Conservation (phyloP, 2,329 filamentous ascomycete species). For the Claviceps sorghi region DNA sequence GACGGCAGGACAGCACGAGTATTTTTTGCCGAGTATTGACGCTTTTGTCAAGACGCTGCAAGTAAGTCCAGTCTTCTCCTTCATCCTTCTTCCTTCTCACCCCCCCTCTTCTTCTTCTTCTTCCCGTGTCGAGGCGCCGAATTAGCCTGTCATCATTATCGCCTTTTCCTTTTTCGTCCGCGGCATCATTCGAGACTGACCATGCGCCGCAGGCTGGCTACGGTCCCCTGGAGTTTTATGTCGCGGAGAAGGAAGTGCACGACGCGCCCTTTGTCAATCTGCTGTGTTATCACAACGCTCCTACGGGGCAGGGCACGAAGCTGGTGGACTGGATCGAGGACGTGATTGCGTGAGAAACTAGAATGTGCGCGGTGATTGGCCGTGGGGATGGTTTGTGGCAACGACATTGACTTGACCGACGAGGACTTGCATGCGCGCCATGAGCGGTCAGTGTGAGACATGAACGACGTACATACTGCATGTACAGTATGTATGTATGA, state of each 20-base stretch:
- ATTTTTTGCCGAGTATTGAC: constrained; percentile 8
- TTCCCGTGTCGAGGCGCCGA: background rate
- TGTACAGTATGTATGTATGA: no score
- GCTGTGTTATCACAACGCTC: constrained; percentile 4
- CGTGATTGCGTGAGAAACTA: background rate
- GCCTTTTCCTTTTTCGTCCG: background rate
- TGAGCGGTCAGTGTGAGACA: no score
- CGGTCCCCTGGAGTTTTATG: constrained; percentile 8
- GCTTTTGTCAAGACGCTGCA: constrained; percentile 8
- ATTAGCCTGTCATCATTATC: background rate
- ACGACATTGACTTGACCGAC: no score
- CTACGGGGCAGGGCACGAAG: constrained; percentile 10
- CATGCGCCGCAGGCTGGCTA: constrained; percentile 1
- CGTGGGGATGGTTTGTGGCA: no score
- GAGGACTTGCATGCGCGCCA: no score
- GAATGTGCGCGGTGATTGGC: background rate
- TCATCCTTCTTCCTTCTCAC: background rate
- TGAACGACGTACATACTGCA: no score
- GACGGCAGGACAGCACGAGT: constrained; percentile 8
- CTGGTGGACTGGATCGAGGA: constrained; percentile 9
- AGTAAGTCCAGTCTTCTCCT: constrained; percentile 1
- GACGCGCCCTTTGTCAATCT: constrained; percentile 10
- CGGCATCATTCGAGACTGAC: background rate
- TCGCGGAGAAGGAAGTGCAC: constrained; percentile 9
- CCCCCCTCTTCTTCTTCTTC: background rate